Percentiles rank a stretch among this genome's conserved stretches.
Conservation (phyloP, 192 early-diverging fungal species). For the Backusella mclennaniae region DNA sequence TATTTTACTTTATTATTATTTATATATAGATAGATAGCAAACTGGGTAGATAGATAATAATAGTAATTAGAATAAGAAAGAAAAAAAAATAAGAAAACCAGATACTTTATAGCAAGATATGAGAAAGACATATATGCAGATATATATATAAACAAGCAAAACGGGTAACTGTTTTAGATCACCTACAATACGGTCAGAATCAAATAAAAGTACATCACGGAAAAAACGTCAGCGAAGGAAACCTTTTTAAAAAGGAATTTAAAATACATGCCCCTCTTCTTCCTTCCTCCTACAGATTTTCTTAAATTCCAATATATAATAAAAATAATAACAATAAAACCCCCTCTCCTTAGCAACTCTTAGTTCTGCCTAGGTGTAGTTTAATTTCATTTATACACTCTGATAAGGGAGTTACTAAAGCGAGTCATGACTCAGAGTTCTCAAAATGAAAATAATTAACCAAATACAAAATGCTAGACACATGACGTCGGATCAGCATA, state of each 20-base stretch:
- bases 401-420: neutral
- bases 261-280: neutral
- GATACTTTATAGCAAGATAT: neutral
- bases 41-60: neutral
- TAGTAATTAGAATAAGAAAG: neutral
- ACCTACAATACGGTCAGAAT: neutral
- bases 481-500: neutral
- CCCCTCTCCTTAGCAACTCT: neutral
- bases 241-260: neutral
- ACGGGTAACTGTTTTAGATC: neutral
- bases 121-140: neutral
- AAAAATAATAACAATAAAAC: neutral
- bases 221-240: neutral
- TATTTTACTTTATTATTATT: neutral
- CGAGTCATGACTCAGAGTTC: neutral
- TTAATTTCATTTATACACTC: slow-evolving; percentile 1
- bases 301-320: neutral
- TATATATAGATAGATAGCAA: neutral
- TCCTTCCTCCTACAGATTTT: neutral
- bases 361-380: neutral
- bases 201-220: neutral
- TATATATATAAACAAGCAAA: neutral
- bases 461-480: neutral
- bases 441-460: neutral
- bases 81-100: neutral